Evolutionary conservation across 2,329 filamentous ascomycete species (phyloP).

Genomic region (Cadophora malorum): DNA sequence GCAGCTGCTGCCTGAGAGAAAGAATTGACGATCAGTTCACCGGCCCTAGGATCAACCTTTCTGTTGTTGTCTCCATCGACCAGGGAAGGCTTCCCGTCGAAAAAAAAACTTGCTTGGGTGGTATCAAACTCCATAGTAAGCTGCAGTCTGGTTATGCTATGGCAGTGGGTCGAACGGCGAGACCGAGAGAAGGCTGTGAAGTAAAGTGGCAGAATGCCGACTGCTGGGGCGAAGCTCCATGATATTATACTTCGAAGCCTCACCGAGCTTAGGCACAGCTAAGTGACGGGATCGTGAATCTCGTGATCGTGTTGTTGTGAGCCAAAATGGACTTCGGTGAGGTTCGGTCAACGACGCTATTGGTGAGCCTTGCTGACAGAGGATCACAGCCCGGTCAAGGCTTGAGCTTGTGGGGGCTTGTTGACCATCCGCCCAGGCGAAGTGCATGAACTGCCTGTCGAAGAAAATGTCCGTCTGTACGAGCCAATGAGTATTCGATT

Average conservation of each 20-base stretch:
- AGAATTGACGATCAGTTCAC: neutral
- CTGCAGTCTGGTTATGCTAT: neutral
- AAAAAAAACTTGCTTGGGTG: neutral
- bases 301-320: neutral
- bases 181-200: neutral
- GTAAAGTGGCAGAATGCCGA: neutral
- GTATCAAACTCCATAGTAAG: constrained; percentile 1
- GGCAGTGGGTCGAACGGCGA: neutral
- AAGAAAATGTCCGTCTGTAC: neutral
- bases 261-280: neutral
- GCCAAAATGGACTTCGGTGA: constrained; percentile 24
- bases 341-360: constrained; percentile 5
- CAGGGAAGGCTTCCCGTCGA: neutral
- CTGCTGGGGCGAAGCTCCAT: neutral
- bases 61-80: neutral
- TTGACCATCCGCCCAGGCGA: neutral
- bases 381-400: constrained; percentile 12
- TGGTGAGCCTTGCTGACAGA: constrained; percentile 22
- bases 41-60: neutral
- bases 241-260: neutral
- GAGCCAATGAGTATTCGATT: neutral
- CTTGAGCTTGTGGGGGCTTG: constrained; percentile 11
- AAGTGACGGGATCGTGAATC: constrained; percentile 7
- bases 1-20: neutral
- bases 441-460: neutral